Evolutionary conservation across 108 stramenopile genomes (phyloP).

Genomic region (Fragilariopsis cylindrus): DNA sequence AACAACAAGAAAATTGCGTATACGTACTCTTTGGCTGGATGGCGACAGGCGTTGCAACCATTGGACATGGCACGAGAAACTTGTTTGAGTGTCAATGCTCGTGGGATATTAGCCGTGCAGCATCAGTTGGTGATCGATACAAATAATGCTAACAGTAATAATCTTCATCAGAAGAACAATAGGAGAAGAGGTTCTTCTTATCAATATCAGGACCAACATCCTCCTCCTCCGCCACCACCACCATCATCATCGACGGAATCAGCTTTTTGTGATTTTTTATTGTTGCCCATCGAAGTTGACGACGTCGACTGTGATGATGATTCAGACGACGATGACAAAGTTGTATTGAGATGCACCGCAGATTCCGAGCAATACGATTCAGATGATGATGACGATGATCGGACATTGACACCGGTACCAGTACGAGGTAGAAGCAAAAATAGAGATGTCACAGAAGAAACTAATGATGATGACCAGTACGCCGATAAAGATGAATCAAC

Average conservation of each 20-base stretch:
- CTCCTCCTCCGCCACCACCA: not conserved
- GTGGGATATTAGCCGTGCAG: conserved; percentile 38
- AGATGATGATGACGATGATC: not conserved
- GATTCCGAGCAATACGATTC: not conserved
- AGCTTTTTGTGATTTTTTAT: conserved; percentile 34
- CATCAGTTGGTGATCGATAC: conserved; percentile 22
- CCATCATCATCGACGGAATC: conserved; percentile 2
- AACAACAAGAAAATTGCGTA: conserved; percentile 1
- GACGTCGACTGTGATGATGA: conserved; percentile 6
- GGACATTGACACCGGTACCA: not conserved
- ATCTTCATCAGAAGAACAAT: not conserved
- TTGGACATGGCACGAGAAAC: conserved; percentile 35
- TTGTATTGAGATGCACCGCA: not conserved
- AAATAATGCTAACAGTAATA: not conserved
- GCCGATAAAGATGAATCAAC: not conserved
- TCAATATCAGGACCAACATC: too few relatives aligned
- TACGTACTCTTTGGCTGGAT: conserved; percentile 22
- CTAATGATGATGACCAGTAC: not conserved
- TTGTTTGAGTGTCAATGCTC: conserved; percentile 28
- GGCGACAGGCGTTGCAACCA: conserved; percentile 29
- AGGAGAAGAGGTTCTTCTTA: not conserved
- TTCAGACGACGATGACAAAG: conserved; percentile 2
- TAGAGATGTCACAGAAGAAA: not conserved
- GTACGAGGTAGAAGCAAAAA: not conserved
- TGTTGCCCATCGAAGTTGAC: conserved; percentile 27